Evolutionary conservation across 345 rosid genomes (phyloP), one percentile per base, ranked within the genome.

Genomic region (Nasturtium officinale): DNA sequence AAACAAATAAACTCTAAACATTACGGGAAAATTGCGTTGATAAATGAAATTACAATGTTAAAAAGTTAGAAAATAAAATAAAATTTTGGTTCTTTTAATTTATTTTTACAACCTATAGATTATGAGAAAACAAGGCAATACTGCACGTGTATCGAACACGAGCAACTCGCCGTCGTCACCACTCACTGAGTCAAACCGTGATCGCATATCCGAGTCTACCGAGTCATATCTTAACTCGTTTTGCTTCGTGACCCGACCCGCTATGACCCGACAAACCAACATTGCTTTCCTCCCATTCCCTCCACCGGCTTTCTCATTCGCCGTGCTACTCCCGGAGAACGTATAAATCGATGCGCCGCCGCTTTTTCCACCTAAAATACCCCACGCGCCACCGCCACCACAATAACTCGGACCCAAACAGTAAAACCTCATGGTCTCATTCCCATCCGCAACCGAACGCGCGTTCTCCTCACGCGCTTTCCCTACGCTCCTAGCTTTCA

Each of bases 341-440:
- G 97, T 95, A 65, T 87, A 83, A 0, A 91, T 63, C 33, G 86
- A 88, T 7, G 92, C 76, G 4, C 86, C 96, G 3, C 81, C 65
- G 42, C 47, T 16, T 67, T 73, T 72, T 3, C 74, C 78, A 5
- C 74, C 78, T 3, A 70, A 72, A 5, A 78, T 47, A 2, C 80
- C 77, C 65, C 80, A 63, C 68, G 75, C 79, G 18, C 81, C 78
- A 0, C 81, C 83, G 0, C 83, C 45, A 0, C 65, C 50, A 17
- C 65, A 32, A 10, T 63, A 55, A 6, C 87, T 82, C n/a, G 96
- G 87, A 2, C 99, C 99, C 58, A 87, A 65, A 70, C 90, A 88
- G 20, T 86, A 85, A 72, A 95, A 95, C 79, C 97, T 85, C 99
- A 95, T 95, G 48, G 91, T 87, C 84, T 95, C 99, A 74, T 95